A percentile compares a stretch with the other conserved stretches of the same genome.
Evolutionary conservation across 768 basidiomycete species (phyloP).

Genomic region (Mycena galericulata): DNA sequence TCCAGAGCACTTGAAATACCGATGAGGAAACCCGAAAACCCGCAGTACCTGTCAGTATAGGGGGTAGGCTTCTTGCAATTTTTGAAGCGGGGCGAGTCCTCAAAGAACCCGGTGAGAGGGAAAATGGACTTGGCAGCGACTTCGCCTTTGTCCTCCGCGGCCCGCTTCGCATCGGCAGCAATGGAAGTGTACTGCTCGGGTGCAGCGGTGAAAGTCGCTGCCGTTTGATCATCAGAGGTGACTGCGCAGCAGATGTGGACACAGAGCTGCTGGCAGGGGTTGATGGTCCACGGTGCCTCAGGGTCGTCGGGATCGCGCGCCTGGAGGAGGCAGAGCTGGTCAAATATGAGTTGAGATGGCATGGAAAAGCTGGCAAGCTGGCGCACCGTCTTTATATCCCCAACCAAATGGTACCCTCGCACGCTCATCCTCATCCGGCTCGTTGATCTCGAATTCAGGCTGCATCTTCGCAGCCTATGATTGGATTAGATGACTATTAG

Average conservation of each 20-base stretch:
- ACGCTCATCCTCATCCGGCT: too few species aligned
- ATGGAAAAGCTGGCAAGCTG: background rate
- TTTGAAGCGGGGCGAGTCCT: background rate
- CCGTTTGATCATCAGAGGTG: background rate
- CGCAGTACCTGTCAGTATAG: background rate
- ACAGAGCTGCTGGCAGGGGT: background rate
- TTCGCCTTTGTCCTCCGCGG: background rate
- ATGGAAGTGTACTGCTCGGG: background rate
- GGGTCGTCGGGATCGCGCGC: background rate
- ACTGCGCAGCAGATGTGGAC: background rate
- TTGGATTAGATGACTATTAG: too few species aligned
- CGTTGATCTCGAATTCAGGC: too few species aligned
- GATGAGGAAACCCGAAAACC: background rate
- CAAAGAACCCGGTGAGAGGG: background rate
- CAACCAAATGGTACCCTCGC: constrained; percentile 4
- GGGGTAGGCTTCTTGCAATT: background rate
- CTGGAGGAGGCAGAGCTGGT: background rate
- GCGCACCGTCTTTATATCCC: constrained; percentile 1
- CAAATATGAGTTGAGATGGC: background rate
- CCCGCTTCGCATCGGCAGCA: background rate
- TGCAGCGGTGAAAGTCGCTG: background rate
- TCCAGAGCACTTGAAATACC: constrained; percentile 1
- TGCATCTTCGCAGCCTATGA: too few species aligned
- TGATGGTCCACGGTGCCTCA: background rate
- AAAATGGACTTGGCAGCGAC: background rate